These are phyloP conservation scores for Coemansia biformis DNA, from an alignment of 192 early-diverging fungal species.

Conservation along the genomic window DNA sequence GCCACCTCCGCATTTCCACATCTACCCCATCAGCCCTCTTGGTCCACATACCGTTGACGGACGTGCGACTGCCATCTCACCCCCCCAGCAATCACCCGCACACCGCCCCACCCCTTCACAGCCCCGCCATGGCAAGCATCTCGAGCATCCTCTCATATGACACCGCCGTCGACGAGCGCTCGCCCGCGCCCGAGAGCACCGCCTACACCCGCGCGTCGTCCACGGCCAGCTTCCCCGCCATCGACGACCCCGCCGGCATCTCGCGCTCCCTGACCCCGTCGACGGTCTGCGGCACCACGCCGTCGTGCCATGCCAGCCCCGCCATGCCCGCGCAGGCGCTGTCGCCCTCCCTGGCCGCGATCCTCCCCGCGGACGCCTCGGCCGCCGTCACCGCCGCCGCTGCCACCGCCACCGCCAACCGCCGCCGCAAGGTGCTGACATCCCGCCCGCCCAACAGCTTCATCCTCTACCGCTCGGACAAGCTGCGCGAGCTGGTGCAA, in stretches of 20 bases:
- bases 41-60: too few species aligned
- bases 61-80: too few species aligned
- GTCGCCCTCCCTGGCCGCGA: conserved; percentile 14
- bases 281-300: not conserved
- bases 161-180: conserved; percentile 10
- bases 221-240: conserved; percentile 18
- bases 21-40: too few species aligned
- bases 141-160: conserved; percentile 42
- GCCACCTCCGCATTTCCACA: too few species aligned
- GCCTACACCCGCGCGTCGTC: conserved; percentile 31
- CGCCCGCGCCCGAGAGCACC: conserved; percentile 7
- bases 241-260: conserved; percentile 5
- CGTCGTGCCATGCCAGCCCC: conserved; percentile 27
- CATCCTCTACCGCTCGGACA: conserved; percentile 51
- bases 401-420: too few species aligned
- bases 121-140: conserved; percentile 35
- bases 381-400: too few species aligned
- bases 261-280: not conserved
- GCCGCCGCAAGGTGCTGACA: conserved; percentile 51
- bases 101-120: conserved; percentile 6
- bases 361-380: conserved; percentile 29
- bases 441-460: conserved; percentile 53
- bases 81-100: too few species aligned
- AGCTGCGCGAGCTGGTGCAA: conserved; percentile 47
- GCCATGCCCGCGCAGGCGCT: conserved; percentile 1